phyloP scores from a whole-genome alignment of 371 early-diverging fungal species.

The Mortierella sp. region DNA sequence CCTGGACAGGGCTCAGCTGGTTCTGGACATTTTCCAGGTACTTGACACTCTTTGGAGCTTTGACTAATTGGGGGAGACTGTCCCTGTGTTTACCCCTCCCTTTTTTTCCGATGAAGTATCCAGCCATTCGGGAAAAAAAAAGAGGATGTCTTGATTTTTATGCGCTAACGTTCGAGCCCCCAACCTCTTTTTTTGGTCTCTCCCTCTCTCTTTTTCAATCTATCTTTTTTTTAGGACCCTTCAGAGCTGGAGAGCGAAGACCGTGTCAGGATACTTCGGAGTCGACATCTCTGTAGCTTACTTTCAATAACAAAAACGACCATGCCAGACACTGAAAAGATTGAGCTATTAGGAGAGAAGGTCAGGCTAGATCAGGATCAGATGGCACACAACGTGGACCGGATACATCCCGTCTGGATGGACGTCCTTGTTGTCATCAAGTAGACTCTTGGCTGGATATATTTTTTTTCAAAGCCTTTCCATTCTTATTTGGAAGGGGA shows the following conservation, averaged over 20 bases:
- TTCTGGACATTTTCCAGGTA: slow-evolving; percentile 41
- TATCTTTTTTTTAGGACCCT: slow-evolving; percentile 27
- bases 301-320: slow-evolving; percentile 7
- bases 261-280: slow-evolving; percentile 29
- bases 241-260: slow-evolving; percentile 28
- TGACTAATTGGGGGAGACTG: no score
- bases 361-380: slow-evolving; percentile 29
- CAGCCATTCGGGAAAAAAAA: no score
- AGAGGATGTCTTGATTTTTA: no score
- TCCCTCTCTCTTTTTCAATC: neutral
- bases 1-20: slow-evolving; percentile 38
- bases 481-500: neutral
- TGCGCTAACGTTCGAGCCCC: no score
- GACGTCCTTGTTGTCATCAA: slow-evolving; percentile 6
- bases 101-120: no score
- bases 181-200: neutral
- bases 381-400: slow-evolving; percentile 24
- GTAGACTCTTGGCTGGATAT: neutral
- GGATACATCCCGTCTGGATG: slow-evolving; percentile 28
- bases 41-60: neutral
- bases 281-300: slow-evolving; percentile 33
- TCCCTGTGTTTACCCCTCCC: no score
- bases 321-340: slow-evolving; percentile 7
- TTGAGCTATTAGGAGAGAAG: slow-evolving; percentile 13
- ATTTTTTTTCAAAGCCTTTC: no score